These are phyloP conservation scores for Tetrahymena borealis DNA, from an alignment of 73 alveolate species.

Conservation along the genomic window DNA sequence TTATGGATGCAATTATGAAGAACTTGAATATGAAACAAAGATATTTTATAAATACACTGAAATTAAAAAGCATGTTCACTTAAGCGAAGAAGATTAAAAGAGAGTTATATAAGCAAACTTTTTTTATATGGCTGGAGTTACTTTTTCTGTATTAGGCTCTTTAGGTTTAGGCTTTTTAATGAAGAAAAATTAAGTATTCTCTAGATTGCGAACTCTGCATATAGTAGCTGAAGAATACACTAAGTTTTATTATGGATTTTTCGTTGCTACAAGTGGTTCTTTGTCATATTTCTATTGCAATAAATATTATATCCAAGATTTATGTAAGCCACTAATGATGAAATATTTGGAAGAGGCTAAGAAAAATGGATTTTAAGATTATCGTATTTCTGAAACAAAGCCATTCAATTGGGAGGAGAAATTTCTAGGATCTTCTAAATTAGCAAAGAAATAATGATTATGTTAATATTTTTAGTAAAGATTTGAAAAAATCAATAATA, in stretches of 20 bases:
- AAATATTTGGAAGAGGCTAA: conserved; percentile 35
- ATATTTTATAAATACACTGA: conserved; percentile 16
- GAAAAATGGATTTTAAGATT: conserved; percentile 32
- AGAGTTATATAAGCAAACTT: conserved; percentile 13
- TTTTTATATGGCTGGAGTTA: conserved; percentile 11
- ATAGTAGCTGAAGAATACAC: neutral
- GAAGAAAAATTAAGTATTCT: neutral
- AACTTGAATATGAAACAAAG: conserved; percentile 32
- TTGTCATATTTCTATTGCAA: conserved; percentile 14
- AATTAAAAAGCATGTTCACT: conserved; percentile 18
- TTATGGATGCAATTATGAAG: conserved; percentile 30
- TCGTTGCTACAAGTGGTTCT: conserved; percentile 12
- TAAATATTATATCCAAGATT: neutral
- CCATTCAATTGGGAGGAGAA: neutral
- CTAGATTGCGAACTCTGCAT: neutral
- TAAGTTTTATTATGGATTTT: conserved; percentile 13
- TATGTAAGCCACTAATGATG: conserved; percentile 19
- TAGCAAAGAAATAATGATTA: neutral
- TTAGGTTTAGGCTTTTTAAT: neutral
- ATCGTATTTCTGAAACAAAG: conserved; percentile 11
- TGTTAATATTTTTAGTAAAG: neutral
- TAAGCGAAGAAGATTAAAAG: conserved; percentile 15
- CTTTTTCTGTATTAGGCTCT: neutral
- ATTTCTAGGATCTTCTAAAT: neutral
- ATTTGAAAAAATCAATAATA: neutral